phyloP scores from a whole-genome alignment of 177 flowering plant genomes.

The Vitis hybrid region DNA sequence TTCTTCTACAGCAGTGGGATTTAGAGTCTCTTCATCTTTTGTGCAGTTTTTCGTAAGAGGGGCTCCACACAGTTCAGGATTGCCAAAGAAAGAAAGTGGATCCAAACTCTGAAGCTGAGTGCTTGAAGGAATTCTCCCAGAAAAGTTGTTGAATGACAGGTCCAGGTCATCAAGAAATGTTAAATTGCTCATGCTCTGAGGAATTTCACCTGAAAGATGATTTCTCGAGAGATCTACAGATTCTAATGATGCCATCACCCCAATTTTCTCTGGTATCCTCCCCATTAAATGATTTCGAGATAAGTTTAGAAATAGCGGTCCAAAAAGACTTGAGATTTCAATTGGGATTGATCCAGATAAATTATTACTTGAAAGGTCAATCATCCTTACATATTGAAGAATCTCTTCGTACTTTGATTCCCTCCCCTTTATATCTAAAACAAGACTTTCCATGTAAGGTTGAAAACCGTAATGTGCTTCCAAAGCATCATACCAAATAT shows the following conservation, averaged over 20 bases:
- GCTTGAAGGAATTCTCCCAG: constrained; percentile 23
- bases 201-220: too few species aligned
- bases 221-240: too few species aligned
- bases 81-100: not conserved
- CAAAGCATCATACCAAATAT: accelerated
- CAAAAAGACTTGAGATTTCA: not conserved
- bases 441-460: not conserved
- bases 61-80: too few species aligned
- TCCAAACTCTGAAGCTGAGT: constrained; percentile 20
- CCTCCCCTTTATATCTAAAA: constrained; percentile 1
- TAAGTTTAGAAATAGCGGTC: not conserved
- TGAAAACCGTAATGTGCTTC: too few species aligned
- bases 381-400: constrained; percentile 11
- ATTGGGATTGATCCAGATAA: constrained; percentile 15
- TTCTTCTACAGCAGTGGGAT: not conserved
- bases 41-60: too few species aligned
- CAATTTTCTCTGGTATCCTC: not conserved
- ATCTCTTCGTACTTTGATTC: not conserved
- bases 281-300: constrained; percentile 13
- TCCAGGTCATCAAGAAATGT: constrained; percentile 15
- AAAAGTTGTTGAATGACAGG: constrained; percentile 26
- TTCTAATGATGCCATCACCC: too few species aligned
- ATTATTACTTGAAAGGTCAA: constrained; percentile 27
- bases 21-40: too few species aligned
- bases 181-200: not conserved